These are phyloP conservation scores for Podila verticillata DNA, from an alignment of 192 early-diverging fungal genomes.

Conservation along the genomic window DNA sequence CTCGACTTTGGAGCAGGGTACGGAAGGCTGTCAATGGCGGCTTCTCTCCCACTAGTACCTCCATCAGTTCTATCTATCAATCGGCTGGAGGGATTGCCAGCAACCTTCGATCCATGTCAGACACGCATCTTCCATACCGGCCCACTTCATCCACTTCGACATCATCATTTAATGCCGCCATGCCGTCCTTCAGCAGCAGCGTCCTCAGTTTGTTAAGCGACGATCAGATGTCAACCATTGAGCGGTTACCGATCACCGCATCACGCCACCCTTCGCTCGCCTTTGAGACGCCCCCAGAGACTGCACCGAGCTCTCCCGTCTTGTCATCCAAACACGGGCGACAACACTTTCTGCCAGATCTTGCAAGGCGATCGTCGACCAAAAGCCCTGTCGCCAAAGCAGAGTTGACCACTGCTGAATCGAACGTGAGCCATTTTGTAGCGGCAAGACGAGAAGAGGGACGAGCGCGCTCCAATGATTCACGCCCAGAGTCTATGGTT, in stretches of 20 bases:
- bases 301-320: slow-evolving; percentile 22
- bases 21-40: slow-evolving; percentile 32
- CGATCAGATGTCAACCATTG: slow-evolving; percentile 19
- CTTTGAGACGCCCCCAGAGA: slow-evolving; percentile 46
- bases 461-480: background rate
- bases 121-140: slow-evolving; percentile 17
- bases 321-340: slow-evolving; percentile 1
- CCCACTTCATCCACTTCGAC: slow-evolving; percentile 19
- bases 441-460: slow-evolving; percentile 10
- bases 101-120: slow-evolving; percentile 17
- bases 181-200: slow-evolving; percentile 46
- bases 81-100: slow-evolving; percentile 8
- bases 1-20: slow-evolving; percentile 29
- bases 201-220: slow-evolving; percentile 40
- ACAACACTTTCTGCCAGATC: slow-evolving; percentile 25
- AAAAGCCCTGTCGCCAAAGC: slow-evolving; percentile 33
- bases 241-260: background rate
- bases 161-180: slow-evolving; percentile 14
- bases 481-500: background rate
- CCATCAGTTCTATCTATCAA: slow-evolving; percentile 25
- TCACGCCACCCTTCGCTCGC: background rate
- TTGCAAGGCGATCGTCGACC: slow-evolving; percentile 29
- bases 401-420: slow-evolving; percentile 29
- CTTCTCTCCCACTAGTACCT: background rate
- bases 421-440: slow-evolving; percentile 36